These are phyloP conservation scores for Phytophthora sojae DNA, from an alignment of 352 stramenopile genomes.

Conservation along the genomic window DNA sequence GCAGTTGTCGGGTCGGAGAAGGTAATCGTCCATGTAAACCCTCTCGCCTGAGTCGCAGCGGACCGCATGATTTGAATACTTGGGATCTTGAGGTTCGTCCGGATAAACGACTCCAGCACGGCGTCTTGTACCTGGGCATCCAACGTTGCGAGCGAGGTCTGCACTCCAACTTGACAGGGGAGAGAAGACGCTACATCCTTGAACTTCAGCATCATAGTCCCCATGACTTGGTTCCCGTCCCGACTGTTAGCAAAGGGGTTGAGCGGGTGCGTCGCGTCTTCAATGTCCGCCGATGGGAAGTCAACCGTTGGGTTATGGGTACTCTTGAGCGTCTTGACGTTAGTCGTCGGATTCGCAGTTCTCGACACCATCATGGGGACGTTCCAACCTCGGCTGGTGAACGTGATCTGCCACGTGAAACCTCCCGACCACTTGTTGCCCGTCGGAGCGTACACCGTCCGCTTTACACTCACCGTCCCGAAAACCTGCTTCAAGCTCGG, in stretches of 20 bases:
- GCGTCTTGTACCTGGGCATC: conserved; percentile 45
- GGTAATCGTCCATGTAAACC: conserved; percentile 85
- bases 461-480: conserved; percentile 82
- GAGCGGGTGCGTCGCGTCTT: conserved; percentile 41
- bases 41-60: conserved; percentile 63
- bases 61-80: conserved; percentile 60
- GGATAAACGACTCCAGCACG: conserved; percentile 50
- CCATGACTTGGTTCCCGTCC: conserved; percentile 93
- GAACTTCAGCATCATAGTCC: conserved; percentile 78
- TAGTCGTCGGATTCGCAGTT: neutral
- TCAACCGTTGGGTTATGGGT: neutral
- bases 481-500: conserved; percentile 69
- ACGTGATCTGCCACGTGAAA: conserved; percentile 95
- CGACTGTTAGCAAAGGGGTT: conserved; percentile 54
- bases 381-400: conserved; percentile 82
- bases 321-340: neutral
- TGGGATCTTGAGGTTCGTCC: conserved; percentile 51
- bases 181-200: conserved; percentile 53
- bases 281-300: conserved; percentile 42
- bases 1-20: conserved; percentile 72
- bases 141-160: conserved; percentile 44
- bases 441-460: conserved; percentile 79
- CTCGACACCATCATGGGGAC: conserved; percentile 78
- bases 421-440: conserved; percentile 93
- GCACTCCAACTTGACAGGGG: conserved; percentile 35